Conservation (phyloP, 2,329 filamentous ascomycete species). For the Trichoderma oligosporum region DNA sequence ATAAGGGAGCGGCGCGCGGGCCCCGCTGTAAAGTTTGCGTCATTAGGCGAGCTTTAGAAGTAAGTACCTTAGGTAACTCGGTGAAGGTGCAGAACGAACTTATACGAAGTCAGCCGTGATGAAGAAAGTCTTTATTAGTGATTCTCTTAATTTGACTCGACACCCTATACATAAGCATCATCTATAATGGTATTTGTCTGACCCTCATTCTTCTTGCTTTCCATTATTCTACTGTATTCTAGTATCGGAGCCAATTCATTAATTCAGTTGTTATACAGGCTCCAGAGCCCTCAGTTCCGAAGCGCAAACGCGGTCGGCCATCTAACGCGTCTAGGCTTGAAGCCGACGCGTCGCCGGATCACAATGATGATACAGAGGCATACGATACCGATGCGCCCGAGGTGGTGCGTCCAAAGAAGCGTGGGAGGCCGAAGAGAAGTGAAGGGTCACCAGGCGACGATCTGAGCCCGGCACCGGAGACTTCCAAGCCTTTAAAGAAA, state of each 20-base stretch:
- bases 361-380: constrained; percentile 18
- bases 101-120: too few relatives aligned
- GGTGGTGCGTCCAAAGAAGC: constrained; percentile 26
- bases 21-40: constrained; percentile 10
- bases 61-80: too few relatives aligned
- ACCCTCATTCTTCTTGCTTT: background rate
- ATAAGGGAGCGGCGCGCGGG: background rate
- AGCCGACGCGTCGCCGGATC: constrained; percentile 27
- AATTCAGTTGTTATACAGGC: constrained; percentile 23
- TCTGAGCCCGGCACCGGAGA: background rate
- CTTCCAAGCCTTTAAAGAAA: constrained; percentile 22
- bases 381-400: constrained; percentile 28
- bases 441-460: background rate
- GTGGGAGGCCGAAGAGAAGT: constrained; percentile 24
- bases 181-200: constrained; percentile 9
- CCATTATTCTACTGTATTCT: too few relatives aligned
- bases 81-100: too few relatives aligned
- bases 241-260: background rate
- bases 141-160: background rate
- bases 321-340: constrained; percentile 39
- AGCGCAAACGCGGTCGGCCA: constrained; percentile 44
- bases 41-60: constrained; percentile 2
- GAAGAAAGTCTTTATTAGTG: too few relatives aligned
- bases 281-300: constrained; percentile 31
- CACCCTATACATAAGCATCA: background rate